Conservation (phyloP, 73 alveolate species). For the Loxodes magnus region DNA sequence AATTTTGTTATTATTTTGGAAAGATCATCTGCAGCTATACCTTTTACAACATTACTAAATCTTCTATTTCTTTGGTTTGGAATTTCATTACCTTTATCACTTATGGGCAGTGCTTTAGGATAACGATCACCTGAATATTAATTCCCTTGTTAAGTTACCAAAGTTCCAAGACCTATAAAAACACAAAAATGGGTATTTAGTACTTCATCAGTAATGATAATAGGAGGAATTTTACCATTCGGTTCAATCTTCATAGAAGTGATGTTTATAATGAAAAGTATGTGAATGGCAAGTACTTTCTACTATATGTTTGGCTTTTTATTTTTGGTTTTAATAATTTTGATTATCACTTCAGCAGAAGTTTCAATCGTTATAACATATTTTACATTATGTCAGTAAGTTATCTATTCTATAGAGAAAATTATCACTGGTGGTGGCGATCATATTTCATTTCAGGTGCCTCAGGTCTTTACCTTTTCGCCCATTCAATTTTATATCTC, state of each 20-base stretch:
- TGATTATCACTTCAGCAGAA: slow-evolving; percentile 27
- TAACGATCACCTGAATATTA: slow-evolving; percentile 5
- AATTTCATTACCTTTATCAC: slow-evolving; percentile 17
- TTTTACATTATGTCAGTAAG: slow-evolving; percentile 3
- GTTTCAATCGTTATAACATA: slow-evolving; percentile 26
- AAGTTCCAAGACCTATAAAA: slow-evolving; percentile 22
- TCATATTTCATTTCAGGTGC: slow-evolving; percentile 27
- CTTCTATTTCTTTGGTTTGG: slow-evolving; percentile 24
- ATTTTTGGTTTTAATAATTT: slow-evolving; percentile 10
- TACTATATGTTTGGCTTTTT: slow-evolving; percentile 27
- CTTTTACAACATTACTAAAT: slow-evolving; percentile 14
- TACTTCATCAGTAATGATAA: slow-evolving; percentile 7
- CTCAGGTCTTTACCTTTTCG: slow-evolving; percentile 26
- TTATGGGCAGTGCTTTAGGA: slow-evolving; percentile 25
- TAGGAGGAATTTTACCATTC: slow-evolving; percentile 33
- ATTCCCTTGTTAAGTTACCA: slow-evolving; percentile 18
- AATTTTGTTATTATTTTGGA: slow-evolving; percentile 13
- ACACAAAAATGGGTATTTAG: neutral
- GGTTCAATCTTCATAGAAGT: slow-evolving; percentile 12
- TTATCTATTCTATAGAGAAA: slow-evolving; percentile 18
- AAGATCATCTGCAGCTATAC: slow-evolving; percentile 24
- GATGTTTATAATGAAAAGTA: slow-evolving; percentile 5
- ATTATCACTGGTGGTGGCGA: slow-evolving; percentile 40
- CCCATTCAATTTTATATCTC: slow-evolving; percentile 19
- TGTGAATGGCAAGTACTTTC: slow-evolving; percentile 15